phyloP scores from a whole-genome alignment of 2,329 filamentous ascomycete genomes.

The Aspergillus persii region DNA sequence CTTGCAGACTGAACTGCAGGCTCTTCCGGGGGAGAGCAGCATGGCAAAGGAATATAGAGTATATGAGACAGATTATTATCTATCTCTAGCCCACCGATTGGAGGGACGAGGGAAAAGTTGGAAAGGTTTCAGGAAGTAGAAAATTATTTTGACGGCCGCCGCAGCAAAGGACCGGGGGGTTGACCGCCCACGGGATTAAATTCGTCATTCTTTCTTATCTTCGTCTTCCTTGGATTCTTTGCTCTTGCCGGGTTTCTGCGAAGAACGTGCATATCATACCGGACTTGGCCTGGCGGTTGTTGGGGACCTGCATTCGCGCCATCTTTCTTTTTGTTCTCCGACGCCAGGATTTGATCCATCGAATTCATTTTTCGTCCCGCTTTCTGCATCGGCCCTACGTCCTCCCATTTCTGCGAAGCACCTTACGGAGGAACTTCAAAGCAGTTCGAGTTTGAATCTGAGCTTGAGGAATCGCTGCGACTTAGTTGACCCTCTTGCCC shows the following conservation, averaged over 20 bases:
- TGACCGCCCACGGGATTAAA: neutral
- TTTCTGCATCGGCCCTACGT: neutral
- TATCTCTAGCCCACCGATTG: constrained; percentile 14
- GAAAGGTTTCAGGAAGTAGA: neutral
- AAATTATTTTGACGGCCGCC: neutral
- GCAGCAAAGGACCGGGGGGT: neutral
- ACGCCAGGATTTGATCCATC: neutral
- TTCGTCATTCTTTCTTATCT: neutral
- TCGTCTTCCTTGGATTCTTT: neutral
- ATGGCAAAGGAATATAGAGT: constrained; percentile 13
- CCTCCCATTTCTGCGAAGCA: no score
- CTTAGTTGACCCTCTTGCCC: constrained; percentile 8
- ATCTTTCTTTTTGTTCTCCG: neutral
- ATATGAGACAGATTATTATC: neutral
- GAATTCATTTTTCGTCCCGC: neutral
- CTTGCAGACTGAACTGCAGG: constrained; percentile 35
- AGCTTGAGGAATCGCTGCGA: neutral
- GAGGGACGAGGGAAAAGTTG: constrained; percentile 10
- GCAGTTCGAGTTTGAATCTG: neutral
- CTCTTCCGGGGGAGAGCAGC: constrained; percentile 29
- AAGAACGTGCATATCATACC: neutral
- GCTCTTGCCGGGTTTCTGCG: neutral
- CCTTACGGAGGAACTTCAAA: neutral
- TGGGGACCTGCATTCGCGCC: neutral
- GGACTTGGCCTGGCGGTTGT: neutral